Percentiles rank a stretch among this genome's conserved stretches.
phyloP scores from a whole-genome alignment of 2,329 filamentous ascomycete species.

The Ophiostoma montium region DNA sequence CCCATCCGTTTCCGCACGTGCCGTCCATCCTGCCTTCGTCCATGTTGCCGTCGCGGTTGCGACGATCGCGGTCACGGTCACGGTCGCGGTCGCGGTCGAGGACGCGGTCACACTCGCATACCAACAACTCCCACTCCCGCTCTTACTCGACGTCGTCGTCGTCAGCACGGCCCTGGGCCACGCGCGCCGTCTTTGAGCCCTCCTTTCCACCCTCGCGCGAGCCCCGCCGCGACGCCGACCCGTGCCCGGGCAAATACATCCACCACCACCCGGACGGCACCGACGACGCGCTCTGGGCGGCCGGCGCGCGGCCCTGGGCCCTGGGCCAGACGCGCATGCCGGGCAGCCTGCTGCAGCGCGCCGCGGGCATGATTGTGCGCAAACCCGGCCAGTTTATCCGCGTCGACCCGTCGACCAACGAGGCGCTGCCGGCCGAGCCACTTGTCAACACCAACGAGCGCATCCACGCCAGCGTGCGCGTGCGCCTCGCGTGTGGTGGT shows the following conservation, averaged over 20 bases:
- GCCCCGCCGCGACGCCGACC: constrained; percentile 13
- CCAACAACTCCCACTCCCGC: no score
- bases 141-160: no score
- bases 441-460: constrained; percentile 25
- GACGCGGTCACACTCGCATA: no score
- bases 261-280: constrained; percentile 14
- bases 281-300: constrained; percentile 8
- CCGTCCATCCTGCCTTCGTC: constrained; percentile 3
- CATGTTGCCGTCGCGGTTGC: not conserved
- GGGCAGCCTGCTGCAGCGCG: constrained; percentile 15
- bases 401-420: constrained; percentile 24
- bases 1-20: constrained; percentile 20
- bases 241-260: constrained; percentile 17
- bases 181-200: not conserved
- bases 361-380: constrained; percentile 18
- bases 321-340: constrained; percentile 19
- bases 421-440: constrained; percentile 19
- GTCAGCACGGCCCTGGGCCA: not conserved
- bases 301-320: constrained; percentile 18
- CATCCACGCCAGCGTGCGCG: constrained; percentile 20
- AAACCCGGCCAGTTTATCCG: constrained; percentile 24
- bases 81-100: no score
- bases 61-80: no score
- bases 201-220: not conserved
- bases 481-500: constrained; percentile 18